Percentiles rank a stretch among this genome's conserved stretches.
These are phyloP conservation scores for Moesziomyces globuligerus DNA, from an alignment of 1,284 basidiomycete genomes.

Conservation along the genomic window DNA sequence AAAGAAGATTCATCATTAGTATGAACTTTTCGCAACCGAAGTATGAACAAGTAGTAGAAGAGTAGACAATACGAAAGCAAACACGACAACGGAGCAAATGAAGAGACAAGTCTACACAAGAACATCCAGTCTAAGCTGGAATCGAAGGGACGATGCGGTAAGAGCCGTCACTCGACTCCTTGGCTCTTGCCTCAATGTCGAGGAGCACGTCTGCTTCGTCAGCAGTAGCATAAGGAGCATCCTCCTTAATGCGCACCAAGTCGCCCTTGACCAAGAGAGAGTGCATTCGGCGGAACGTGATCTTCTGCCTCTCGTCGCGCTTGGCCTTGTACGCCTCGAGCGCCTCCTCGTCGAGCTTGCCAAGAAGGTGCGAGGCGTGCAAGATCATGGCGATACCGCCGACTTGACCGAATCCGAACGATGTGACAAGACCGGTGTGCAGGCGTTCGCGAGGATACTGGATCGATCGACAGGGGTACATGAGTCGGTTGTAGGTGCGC, in stretches of 20 bases:
- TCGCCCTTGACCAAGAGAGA: conserved; percentile 56
- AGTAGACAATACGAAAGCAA: too few relatives aligned
- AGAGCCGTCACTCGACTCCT: conserved; percentile 12
- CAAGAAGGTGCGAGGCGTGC: conserved; percentile 91
- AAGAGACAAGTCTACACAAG: too few relatives aligned
- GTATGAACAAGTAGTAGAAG: too few relatives aligned
- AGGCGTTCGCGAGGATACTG: conserved; percentile 57
- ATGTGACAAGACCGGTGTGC: conserved; percentile 73
- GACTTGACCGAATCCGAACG: conserved; percentile 95
- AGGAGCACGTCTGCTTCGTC: conserved; percentile 90
- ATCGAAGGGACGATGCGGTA: conserved; percentile 9
- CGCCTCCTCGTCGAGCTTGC: conserved; percentile 77
- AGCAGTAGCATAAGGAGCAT: conserved; percentile 81
- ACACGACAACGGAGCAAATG: too few relatives aligned
- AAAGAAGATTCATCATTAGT: too few relatives aligned
- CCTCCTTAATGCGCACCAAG: conserved; percentile 92
- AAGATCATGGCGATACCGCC: conserved; percentile 89
- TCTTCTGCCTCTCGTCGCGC: conserved; percentile 51
- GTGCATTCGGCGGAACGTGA: conserved; percentile 63
- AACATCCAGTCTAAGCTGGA: too few relatives aligned
- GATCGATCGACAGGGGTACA: conserved; percentile 97
- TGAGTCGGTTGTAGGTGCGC: conserved; percentile 85
- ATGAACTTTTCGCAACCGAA: too few relatives aligned
- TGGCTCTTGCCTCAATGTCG: conserved; percentile 85
- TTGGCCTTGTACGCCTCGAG: conserved; percentile 78